A percentile compares a stretch with the other conserved stretches of the same genome.
Conservation (phyloP, 495 filamentous ascomycete species). For the Annulohypoxylon bovei region DNA sequence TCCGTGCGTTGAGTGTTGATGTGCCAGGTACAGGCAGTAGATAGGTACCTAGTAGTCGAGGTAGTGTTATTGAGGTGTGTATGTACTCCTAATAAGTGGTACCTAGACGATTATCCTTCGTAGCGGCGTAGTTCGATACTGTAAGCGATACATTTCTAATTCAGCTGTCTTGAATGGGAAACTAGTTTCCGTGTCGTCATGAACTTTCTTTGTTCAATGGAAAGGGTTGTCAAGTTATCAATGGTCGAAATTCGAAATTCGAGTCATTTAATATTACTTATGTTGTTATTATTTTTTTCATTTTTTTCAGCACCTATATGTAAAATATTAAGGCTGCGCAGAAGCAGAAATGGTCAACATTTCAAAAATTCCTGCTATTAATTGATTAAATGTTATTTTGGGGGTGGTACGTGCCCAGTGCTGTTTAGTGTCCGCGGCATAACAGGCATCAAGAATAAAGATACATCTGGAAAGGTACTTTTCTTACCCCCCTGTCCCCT, state of each 20-base stretch:
- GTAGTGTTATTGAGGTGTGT: not conserved
- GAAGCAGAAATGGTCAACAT: not conserved
- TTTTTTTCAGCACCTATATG: constrained; percentile 5
- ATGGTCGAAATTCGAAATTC: constrained; percentile 9
- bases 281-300: not conserved
- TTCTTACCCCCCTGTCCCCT: constrained; percentile 15
- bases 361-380: not conserved
- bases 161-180: constrained; percentile 8
- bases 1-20: constrained; percentile 19
- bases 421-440: constrained; percentile 14
- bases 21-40: no score
- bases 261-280: not conserved
- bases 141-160: constrained; percentile 3
- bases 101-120: constrained; percentile 1
- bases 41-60: constrained; percentile 2
- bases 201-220: constrained; percentile 17
- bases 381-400: constrained; percentile 1
- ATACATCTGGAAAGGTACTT: constrained; percentile 6
- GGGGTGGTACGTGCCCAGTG: not conserved
- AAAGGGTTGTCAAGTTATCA: constrained; percentile 2
- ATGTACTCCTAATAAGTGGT: constrained; percentile 6
- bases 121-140: not conserved
- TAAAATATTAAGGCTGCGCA: not conserved
- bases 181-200: constrained; percentile 7
- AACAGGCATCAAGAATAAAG: not conserved